Evolutionary conservation across 495 filamentous ascomycete genomes (phyloP).

Genomic region (Hyaloscypha finlandica): DNA sequence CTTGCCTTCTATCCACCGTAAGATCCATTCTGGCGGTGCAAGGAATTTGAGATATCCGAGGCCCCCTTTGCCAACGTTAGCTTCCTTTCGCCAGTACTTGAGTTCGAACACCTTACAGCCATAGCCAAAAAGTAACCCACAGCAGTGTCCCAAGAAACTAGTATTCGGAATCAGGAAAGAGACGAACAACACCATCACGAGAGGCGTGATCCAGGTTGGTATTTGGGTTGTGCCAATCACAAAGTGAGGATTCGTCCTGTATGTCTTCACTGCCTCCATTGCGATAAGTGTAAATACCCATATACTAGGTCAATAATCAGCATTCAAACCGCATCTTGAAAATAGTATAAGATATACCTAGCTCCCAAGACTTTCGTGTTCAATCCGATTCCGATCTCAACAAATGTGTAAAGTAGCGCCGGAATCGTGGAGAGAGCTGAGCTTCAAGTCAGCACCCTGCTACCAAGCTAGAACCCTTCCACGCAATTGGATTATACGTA

Average conservation of each 20-base stretch:
- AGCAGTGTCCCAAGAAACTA: slow-evolving; percentile 84
- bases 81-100: slow-evolving; percentile 19
- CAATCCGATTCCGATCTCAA: slow-evolving; percentile 67
- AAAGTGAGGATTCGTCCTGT: slow-evolving; percentile 71
- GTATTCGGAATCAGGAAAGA: slow-evolving; percentile 76
- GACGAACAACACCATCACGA: slow-evolving; percentile 68
- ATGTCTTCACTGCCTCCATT: slow-evolving; percentile 81
- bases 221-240: slow-evolving; percentile 72
- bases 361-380: slow-evolving; percentile 78
- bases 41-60: slow-evolving; percentile 83
- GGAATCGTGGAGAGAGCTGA: slow-evolving; percentile 80
- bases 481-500: slow-evolving; percentile 50
- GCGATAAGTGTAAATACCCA: slow-evolving; percentile 90
- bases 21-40: slow-evolving; percentile 75
- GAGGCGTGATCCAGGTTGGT: slow-evolving; percentile 89
- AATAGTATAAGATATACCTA: slow-evolving; percentile 57
- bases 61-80: slow-evolving; percentile 54
- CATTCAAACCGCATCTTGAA: slow-evolving; percentile 4
- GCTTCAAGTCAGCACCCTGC: slow-evolving; percentile 23
- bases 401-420: slow-evolving; percentile 66
- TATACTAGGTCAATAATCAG: slow-evolving; percentile 52
- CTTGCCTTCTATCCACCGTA: slow-evolving; percentile 83
- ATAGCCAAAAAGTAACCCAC: slow-evolving; percentile 80
- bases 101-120: slow-evolving; percentile 59
- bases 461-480: not conserved